Percentiles rank a stretch among this genome's conserved stretches.
These are phyloP conservation scores for Candida vaughaniae DNA, from an alignment of 805 yeast genomes.

Conservation along the genomic window DNA sequence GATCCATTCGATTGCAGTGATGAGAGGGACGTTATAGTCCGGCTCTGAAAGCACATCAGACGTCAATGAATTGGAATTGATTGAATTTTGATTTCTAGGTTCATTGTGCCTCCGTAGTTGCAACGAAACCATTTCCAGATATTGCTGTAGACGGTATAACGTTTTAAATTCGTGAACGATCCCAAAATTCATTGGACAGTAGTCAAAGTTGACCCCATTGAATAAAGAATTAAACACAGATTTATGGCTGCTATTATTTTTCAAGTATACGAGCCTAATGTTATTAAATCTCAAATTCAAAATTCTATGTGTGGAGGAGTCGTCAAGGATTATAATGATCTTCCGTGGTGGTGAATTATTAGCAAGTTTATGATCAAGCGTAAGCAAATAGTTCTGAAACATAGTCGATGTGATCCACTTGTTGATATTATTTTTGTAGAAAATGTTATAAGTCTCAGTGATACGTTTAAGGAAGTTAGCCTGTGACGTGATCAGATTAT, in stretches of 20 bases:
- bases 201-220: constrained; percentile 50
- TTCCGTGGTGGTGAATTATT: constrained; percentile 42
- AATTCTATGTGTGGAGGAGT: constrained; percentile 61
- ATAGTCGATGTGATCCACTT: constrained; percentile 63
- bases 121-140: constrained; percentile 42
- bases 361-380: constrained; percentile 58
- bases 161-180: constrained; percentile 61
- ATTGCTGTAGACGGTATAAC: constrained; percentile 57
- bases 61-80: constrained; percentile 7
- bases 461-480: constrained; percentile 36
- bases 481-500: constrained; percentile 1
- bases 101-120: constrained; percentile 18
- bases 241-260: constrained; percentile 37
- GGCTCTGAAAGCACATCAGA: constrained; percentile 35
- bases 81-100: not conserved
- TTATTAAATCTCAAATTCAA: constrained; percentile 38
- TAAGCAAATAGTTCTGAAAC: constrained; percentile 60
- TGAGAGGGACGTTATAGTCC: constrained; percentile 49
- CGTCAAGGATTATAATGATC: constrained; percentile 57
- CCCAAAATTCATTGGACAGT: constrained; percentile 64
- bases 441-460: constrained; percentile 49
- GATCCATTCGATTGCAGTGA: constrained; percentile 58
- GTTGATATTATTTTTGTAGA: constrained; percentile 58
- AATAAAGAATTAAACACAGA: constrained; percentile 32
- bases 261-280: constrained; percentile 35